Conservation (phyloP, 495 filamentous ascomycete genomes). For the Trichoderma reesei region DNA sequence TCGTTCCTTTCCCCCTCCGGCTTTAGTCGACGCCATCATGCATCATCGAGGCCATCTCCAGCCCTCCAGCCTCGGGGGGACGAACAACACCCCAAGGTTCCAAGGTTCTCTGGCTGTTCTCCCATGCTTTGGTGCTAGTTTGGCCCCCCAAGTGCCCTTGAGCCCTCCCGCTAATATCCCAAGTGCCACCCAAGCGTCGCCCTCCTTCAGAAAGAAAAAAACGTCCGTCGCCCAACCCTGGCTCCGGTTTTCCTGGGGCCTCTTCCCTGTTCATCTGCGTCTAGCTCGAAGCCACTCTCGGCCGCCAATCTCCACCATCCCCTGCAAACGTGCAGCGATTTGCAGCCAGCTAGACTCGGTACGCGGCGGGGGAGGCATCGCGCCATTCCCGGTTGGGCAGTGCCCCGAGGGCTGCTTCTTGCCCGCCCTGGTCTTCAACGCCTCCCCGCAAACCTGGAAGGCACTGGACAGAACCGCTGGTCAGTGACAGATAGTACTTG, state of each 20-base stretch:
- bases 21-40: background rate
- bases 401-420: background rate
- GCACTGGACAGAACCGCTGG: background rate
- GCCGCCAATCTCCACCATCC: constrained; percentile 4
- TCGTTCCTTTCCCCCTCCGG: too few relatives aligned
- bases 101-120: background rate
- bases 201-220: too few relatives aligned
- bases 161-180: too few relatives aligned
- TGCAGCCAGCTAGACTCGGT: constrained; percentile 4
- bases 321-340: constrained; percentile 1
- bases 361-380: background rate
- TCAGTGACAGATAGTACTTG: background rate
- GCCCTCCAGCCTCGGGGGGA: too few relatives aligned
- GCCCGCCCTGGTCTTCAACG: background rate
- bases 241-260: background rate
- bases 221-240: background rate
- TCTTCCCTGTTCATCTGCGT: background rate
- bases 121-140: background rate
- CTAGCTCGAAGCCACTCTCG: background rate
- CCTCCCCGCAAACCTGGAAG: constrained; percentile 1
- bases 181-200: background rate
- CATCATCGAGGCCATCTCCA: background rate
- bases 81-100: background rate
- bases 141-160: background rate
- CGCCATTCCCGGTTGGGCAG: background rate